Evolutionary conservation across 306 rosid species (phyloP), one percentile per base, ranked within the genome.

Genomic region (Cicer pinnatifidum): DNA sequence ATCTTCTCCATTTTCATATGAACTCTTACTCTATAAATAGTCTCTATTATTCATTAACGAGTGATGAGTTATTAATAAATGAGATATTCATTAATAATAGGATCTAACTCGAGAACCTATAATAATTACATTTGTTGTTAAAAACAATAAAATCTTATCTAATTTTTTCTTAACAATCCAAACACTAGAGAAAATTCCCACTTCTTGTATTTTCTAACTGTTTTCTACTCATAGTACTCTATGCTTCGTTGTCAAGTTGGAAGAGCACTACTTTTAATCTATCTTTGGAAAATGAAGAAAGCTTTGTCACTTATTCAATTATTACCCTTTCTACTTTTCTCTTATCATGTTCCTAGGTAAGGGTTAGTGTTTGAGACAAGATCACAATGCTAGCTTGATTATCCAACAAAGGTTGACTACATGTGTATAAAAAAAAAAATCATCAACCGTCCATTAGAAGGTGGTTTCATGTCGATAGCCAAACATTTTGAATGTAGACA

Each of bases 281-380:
- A 72, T 75, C 76, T 71, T 71, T 78, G 73, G 73, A 71, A 82
- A 73, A 85, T 23, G 71, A 69, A 69, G 81, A 62, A n/a, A 69
- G 57, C 74, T 68, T 73, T 80, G 71, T 73, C 82, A 61, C 28
- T 41, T 48, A 63, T 48, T 40, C 79, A 67, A 84, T 80, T 9
- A 68, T 80, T 46, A 45, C 47, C 54, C 72, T 67, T 61, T 74
- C 45, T 38, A 65, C 73, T 76, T 72, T 72, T 72, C 71, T 60
- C 48, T 80, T 72, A 60, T 67, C 80, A 44, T 76, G 81, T 77
- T 76, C 69, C 57, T 53, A 9, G 52, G 51, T 75, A 17, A 71
- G 79, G 67, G 75, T 71, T 83, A 17, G 16, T 44, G 52, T 65
- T 65, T 17, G 53, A 2, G 71, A 80, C 76, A 72, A 67, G 80